Percentiles rank a stretch among this genome's conserved stretches.
Evolutionary conservation across 345 rosid genomes (phyloP).

Genomic region (Arabidopsis suecica): DNA sequence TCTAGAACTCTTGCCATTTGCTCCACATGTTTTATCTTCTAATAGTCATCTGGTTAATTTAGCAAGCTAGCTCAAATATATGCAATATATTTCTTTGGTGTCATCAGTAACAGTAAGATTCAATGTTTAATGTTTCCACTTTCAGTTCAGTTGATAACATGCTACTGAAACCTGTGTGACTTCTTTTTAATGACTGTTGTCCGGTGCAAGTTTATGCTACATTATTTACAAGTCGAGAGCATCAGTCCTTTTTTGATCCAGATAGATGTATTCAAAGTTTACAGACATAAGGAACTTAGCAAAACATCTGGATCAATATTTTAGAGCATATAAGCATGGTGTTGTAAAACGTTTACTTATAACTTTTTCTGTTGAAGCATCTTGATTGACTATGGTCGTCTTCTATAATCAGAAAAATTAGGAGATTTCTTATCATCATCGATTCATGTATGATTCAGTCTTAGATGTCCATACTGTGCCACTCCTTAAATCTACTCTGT

Average conservation of each 20-base stretch:
- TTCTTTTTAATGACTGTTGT: conserved; percentile 10
- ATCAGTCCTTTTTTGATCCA: conserved; percentile 28
- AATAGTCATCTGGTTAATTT: conserved; percentile 25
- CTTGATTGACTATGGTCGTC: conserved; percentile 16
- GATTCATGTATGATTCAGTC: conserved; percentile 12
- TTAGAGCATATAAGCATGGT: conserved; percentile 23
- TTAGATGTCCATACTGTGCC: conserved; percentile 12
- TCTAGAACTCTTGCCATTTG: conserved; percentile 31
- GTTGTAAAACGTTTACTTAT: conserved; percentile 13
- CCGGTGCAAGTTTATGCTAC: conserved; percentile 15
- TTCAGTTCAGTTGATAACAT: conserved; percentile 13
- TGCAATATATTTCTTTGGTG: conserved; percentile 21
- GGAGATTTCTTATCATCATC: not conserved
- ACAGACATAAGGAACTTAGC: conserved; percentile 10
- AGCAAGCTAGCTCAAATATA: conserved; percentile 11
- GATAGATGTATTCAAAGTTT: conserved; percentile 17
- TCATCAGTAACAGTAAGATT: conserved; percentile 35
- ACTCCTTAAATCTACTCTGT: conserved; percentile 24
- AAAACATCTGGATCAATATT: conserved; percentile 16
- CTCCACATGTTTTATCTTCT: conserved; percentile 2
- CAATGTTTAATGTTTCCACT: not conserved
- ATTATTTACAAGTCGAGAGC: conserved; percentile 22
- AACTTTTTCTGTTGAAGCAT: conserved; percentile 8
- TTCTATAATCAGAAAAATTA: conserved; percentile 15
- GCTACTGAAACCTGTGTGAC: conserved; percentile 17